phyloP scores from a whole-genome alignment of 352 stramenopile species.

The Globisporangium nunn region DNA sequence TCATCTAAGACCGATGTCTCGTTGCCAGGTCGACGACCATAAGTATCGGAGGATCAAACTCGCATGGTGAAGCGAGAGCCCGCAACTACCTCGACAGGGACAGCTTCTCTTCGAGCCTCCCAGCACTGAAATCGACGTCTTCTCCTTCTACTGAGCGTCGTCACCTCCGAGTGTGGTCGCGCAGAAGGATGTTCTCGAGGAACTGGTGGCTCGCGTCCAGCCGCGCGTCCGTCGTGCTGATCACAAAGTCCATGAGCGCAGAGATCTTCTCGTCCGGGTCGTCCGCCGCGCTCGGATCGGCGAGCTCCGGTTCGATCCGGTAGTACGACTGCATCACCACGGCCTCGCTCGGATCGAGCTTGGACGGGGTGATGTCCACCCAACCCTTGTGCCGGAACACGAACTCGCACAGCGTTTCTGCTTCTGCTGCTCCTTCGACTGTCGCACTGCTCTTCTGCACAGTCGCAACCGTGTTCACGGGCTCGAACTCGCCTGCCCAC shows the following conservation, averaged over 20 bases:
- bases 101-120: no score
- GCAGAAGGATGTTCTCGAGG: slow-evolving; percentile 14
- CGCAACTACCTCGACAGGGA: no score
- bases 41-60: no score
- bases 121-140: background rate
- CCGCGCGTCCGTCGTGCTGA: slow-evolving; percentile 7
- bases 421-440: no score
- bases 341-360: slow-evolving; percentile 2
- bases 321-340: slow-evolving; percentile 16
- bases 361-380: slow-evolving; percentile 10
- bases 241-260: slow-evolving; percentile 14
- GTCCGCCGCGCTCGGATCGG: background rate
- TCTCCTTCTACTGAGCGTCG: background rate
- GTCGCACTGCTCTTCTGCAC: background rate
- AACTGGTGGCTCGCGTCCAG: slow-evolving; percentile 13
- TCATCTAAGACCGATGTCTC: no score
- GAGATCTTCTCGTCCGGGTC: slow-evolving; percentile 11
- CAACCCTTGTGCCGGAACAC: slow-evolving; percentile 11
- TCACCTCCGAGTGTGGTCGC: slow-evolving; percentile 1
- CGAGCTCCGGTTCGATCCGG: slow-evolving; percentile 9
- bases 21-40: no score
- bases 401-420: slow-evolving; percentile 1
- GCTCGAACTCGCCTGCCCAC: slow-evolving; percentile 7
- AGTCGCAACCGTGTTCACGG: background rate
- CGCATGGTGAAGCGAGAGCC: no score